Evolutionary conservation across 2,329 filamentous ascomycete genomes (phyloP).

Genomic region (Catunica adiposa): DNA sequence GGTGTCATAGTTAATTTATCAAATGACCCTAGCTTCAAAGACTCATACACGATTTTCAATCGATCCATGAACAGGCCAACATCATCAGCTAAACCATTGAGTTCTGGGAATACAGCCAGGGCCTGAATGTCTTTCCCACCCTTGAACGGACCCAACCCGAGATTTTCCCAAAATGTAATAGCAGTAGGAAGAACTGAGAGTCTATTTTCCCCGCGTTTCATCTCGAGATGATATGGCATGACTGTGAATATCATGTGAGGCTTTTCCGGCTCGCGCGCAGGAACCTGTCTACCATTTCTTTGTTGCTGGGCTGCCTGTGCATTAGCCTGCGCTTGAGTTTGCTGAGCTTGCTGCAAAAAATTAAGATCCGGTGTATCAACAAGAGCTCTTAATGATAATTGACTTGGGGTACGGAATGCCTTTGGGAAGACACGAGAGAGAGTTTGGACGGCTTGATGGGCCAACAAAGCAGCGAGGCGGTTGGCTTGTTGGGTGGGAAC

Average conservation of each 20-base stretch:
- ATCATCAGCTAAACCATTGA: conserved; percentile 44
- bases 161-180: conserved; percentile 64
- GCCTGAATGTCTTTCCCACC: conserved; percentile 55
- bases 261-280: conserved; percentile 28
- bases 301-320: conserved; percentile 7
- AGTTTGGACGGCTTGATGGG: conserved; percentile 32
- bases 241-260: conserved; percentile 44
- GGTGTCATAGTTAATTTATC: conserved; percentile 29
- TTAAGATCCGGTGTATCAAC: conserved; percentile 39
- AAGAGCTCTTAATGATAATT: conserved; percentile 30
- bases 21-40: conserved; percentile 54
- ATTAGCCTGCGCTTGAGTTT: conserved; percentile 26
- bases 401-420: conserved; percentile 25
- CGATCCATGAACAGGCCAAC: conserved; percentile 49
- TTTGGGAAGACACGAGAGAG: conserved; percentile 30
- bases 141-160: conserved; percentile 56
- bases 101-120: conserved; percentile 53
- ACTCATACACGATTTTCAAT: conserved; percentile 56
- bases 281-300: neutral
- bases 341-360: conserved; percentile 29
- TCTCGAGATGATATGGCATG: conserved; percentile 51
- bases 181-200: conserved; percentile 62
- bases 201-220: conserved; percentile 51
- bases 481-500: conserved; percentile 1
- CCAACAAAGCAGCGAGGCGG: conserved; percentile 25